Conservation (phyloP, 2,329 filamentous ascomycete genomes). For the Pseudocercospora macadamiae region DNA sequence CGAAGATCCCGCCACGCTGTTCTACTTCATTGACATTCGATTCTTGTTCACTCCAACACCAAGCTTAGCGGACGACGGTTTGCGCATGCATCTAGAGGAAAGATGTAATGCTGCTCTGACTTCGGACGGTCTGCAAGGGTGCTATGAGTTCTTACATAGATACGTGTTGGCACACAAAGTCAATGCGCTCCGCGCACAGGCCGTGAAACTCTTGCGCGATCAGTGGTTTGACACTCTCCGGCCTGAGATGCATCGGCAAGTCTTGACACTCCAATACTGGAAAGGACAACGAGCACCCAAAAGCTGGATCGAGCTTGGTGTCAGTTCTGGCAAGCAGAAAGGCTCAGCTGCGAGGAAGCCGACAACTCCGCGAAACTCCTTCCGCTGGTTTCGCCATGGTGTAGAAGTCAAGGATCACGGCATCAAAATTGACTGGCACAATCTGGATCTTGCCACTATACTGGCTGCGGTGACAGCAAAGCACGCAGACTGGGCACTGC, state of each 20-base stretch:
- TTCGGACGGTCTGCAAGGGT: constrained; percentile 72
- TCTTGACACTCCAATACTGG: constrained; percentile 92
- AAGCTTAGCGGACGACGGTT: constrained; percentile 59
- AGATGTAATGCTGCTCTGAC: constrained; percentile 73
- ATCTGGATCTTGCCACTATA: constrained; percentile 73
- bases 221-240: constrained; percentile 78
- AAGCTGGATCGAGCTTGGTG: constrained; percentile 88
- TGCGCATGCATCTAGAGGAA: constrained; percentile 69
- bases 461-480: constrained; percentile 73
- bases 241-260: constrained; percentile 78
- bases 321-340: constrained; percentile 63
- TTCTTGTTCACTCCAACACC: constrained; percentile 76
- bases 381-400: constrained; percentile 84
- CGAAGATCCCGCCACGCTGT: constrained; percentile 79
- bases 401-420: constrained; percentile 69
- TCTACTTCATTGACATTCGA: constrained; percentile 92
- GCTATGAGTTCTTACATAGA: constrained; percentile 85
- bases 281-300: constrained; percentile 69
- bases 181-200: constrained; percentile 77
- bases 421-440: constrained; percentile 66
- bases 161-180: constrained; percentile 90
- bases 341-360: constrained; percentile 36
- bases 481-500: constrained; percentile 73
- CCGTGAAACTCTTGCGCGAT: constrained; percentile 66
- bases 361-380: constrained; percentile 48